A percentile compares a stretch with the other conserved stretches of the same genome.
Conservation (phyloP, 345 rosid species). For the Citropsis articulata region DNA sequence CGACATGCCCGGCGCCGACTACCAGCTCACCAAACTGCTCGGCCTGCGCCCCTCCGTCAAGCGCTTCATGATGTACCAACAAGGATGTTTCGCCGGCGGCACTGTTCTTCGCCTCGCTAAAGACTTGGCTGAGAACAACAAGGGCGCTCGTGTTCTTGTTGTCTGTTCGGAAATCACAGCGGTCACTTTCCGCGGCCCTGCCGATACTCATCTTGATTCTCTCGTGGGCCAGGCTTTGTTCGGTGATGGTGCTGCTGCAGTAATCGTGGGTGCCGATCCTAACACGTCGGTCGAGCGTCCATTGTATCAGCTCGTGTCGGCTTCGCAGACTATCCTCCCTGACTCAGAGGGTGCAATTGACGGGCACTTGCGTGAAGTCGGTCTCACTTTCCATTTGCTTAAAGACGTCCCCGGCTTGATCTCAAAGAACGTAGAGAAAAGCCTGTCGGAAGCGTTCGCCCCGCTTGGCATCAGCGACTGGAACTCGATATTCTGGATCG, state of each 20-base stretch:
- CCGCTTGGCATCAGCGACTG: conserved; percentile 73
- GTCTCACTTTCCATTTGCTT: conserved; percentile 61
- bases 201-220: conserved; percentile 60
- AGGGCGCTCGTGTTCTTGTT: conserved; percentile 71
- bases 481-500: conserved; percentile 80
- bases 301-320: conserved; percentile 55
- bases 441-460: conserved; percentile 58
- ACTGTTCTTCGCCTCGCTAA: conserved; percentile 84
- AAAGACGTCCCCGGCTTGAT: conserved; percentile 69
- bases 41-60: conserved; percentile 79
- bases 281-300: conserved; percentile 48
- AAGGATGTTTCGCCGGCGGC: conserved; percentile 79
- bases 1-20: conserved; percentile 95
- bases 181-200: conserved; percentile 78
- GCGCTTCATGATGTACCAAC: conserved; percentile 68
- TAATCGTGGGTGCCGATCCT: conserved; percentile 67
- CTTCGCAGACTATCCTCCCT: conserved; percentile 69
- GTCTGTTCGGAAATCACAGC: conserved; percentile 81
- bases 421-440: conserved; percentile 68
- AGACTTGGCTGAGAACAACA: conserved; percentile 79
- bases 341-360: conserved; percentile 71
- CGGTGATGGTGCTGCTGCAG: conserved; percentile 69
- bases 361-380: conserved; percentile 71
- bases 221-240: conserved; percentile 74
- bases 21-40: conserved; percentile 80